A percentile compares a stretch with the other conserved stretches of the same genome.
Evolutionary conservation across 495 filamentous ascomycete species (phyloP).

Genomic region (Ascodesmis nigricans): DNA sequence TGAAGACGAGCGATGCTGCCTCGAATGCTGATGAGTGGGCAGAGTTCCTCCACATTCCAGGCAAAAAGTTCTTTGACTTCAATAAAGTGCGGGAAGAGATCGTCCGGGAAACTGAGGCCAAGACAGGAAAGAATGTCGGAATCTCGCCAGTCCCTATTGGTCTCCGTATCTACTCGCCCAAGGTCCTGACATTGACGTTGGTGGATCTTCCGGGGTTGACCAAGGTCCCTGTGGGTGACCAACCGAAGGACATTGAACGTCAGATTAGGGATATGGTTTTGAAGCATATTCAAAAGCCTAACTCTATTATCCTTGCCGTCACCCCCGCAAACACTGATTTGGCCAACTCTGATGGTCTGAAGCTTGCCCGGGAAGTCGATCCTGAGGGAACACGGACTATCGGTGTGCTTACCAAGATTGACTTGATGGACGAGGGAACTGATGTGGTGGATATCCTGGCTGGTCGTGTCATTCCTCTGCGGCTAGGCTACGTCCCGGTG

Average conservation of each 20-base stretch:
- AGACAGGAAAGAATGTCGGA: conserved; percentile 87
- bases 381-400: conserved; percentile 93
- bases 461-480: conserved; percentile 87
- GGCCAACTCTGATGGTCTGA: conserved; percentile 94
- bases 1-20: conserved; percentile 43
- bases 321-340: conserved; percentile 93
- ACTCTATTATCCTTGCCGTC: conserved; percentile 93
- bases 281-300: conserved; percentile 94
- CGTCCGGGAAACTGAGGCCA: conserved; percentile 82
- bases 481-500: conserved; percentile 91
- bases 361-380: conserved; percentile 91
- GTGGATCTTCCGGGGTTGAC: conserved; percentile 96
- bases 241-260: conserved; percentile 92
- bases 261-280: conserved; percentile 98
- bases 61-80: conserved; percentile 97
- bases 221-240: conserved; percentile 94
- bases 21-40: conserved; percentile 93
- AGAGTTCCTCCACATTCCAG: conserved; percentile 95
- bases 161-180: conserved; percentile 90
- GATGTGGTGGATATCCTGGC: conserved; percentile 99
- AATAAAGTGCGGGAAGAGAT: conserved; percentile 99
- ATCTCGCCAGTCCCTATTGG: conserved; percentile 95
- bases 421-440: conserved; percentile 98
- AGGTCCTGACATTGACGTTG: conserved; percentile 89
- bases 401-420: conserved; percentile 95